These are phyloP conservation scores for Orbilia javanica DNA, from an alignment of 2,329 filamentous ascomycete genomes.

Conservation along the genomic window DNA sequence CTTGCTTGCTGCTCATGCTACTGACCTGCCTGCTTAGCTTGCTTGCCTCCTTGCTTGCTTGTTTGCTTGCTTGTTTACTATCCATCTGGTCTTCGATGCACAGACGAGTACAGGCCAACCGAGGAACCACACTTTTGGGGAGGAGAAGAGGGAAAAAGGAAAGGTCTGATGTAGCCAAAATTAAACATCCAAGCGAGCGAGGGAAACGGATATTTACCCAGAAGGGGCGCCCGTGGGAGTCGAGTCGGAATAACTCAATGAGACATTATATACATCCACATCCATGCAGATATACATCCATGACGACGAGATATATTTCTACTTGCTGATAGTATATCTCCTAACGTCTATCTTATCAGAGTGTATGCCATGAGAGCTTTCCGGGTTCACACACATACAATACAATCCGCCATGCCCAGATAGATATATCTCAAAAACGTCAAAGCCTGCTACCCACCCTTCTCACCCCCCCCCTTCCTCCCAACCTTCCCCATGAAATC, in stretches of 20 bases:
- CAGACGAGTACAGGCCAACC: slow-evolving; percentile 46
- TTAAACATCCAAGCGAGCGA: slow-evolving; percentile 57
- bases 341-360: not conserved
- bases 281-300: slow-evolving; percentile 2
- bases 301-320: slow-evolving; percentile 6
- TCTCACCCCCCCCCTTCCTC: no score
- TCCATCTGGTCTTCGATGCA: slow-evolving; percentile 29
- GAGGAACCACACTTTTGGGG: slow-evolving; percentile 33
- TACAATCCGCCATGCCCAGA: no score
- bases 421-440: no score
- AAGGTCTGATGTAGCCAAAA: slow-evolving; percentile 41
- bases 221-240: slow-evolving; percentile 21
- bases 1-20: no score
- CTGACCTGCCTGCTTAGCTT: no score
- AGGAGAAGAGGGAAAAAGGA: slow-evolving; percentile 6
- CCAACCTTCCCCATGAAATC: not conserved
- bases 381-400: no score
- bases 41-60: not conserved
- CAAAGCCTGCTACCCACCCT: no score
- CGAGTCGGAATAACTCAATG: slow-evolving; percentile 45
- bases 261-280: slow-evolving; percentile 1
- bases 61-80: not conserved
- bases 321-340: not conserved
- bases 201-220: slow-evolving; percentile 58
- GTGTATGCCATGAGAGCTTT: not conserved